Evolutionary conservation across 2,329 filamentous ascomycete genomes (phyloP).

Genomic region (Alternaria conjuncta): DNA sequence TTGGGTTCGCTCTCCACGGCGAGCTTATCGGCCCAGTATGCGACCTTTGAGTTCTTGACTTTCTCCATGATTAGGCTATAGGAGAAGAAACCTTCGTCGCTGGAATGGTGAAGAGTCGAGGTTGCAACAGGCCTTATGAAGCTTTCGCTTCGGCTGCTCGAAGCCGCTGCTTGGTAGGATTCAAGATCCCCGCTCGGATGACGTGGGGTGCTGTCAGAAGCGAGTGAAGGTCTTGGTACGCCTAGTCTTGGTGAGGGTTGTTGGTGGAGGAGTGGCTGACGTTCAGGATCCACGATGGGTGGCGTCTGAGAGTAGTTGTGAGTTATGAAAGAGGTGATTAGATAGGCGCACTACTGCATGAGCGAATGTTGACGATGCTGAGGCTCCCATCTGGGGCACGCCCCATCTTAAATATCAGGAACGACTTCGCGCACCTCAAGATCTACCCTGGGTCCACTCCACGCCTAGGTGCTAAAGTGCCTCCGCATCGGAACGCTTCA

Average conservation of each 20-base stretch:
- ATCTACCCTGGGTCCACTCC: slow-evolving; percentile 3
- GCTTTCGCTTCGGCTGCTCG: slow-evolving; percentile 23
- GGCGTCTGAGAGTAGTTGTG: background rate
- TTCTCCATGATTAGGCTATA: slow-evolving; percentile 49
- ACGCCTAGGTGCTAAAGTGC: slow-evolving; percentile 1
- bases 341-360: background rate
- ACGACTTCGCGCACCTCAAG: background rate
- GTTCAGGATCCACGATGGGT: slow-evolving; percentile 30
- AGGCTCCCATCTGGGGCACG: slow-evolving; percentile 3
- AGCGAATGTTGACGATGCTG: background rate
- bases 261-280: slow-evolving; percentile 31
- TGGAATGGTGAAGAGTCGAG: slow-evolving; percentile 21
- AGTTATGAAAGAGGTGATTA: background rate
- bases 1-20: slow-evolving; percentile 78
- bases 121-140: slow-evolving; percentile 31
- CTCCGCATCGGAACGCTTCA: slow-evolving; percentile 10
- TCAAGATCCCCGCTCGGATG: slow-evolving; percentile 35
- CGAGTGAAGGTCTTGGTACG: slow-evolving; percentile 22
- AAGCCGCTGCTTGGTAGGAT: slow-evolving; percentile 26
- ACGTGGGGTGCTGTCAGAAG: slow-evolving; percentile 31
- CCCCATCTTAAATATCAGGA: slow-evolving; percentile 20
- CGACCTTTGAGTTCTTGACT: slow-evolving; percentile 46
- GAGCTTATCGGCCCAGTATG: slow-evolving; percentile 62
- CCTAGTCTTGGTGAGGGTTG: slow-evolving; percentile 18
- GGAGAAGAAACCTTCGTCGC: slow-evolving; percentile 18